Evolutionary conservation across 768 basidiomycete genomes (phyloP).

Genomic region (Naganishia vaughanmartiniae): DNA sequence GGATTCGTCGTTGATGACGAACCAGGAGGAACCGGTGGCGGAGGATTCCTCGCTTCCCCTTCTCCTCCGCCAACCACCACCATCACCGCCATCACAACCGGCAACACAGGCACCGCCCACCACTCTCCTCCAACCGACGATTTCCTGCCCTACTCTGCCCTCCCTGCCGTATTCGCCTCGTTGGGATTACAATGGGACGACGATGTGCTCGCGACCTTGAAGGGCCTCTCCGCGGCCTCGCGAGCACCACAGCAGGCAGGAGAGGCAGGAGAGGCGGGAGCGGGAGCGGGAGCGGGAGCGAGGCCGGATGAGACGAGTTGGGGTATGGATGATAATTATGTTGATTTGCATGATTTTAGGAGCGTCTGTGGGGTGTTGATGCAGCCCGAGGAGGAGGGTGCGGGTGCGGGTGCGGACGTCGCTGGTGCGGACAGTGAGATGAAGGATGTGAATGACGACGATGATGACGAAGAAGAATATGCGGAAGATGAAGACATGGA

Average conservation of each 20-base stretch:
- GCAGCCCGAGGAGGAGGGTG: conserved; percentile 35
- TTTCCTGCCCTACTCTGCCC: conserved; percentile 37
- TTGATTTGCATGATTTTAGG: conserved; percentile 43
- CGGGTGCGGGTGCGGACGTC: conserved; percentile 5
- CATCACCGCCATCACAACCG: background rate
- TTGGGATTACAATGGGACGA: conserved; percentile 46
- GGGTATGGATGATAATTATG: conserved; percentile 13
- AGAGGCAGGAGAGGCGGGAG: conserved; percentile 1
- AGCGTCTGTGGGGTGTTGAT: conserved; percentile 50
- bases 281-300: too few species aligned
- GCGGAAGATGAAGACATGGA: conserved; percentile 34
- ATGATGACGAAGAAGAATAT: conserved; percentile 32
- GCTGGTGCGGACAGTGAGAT: background rate
- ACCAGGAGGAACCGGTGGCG: conserved; percentile 26
- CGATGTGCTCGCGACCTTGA: conserved; percentile 47
- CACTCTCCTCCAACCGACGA: background rate
- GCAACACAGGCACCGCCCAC: conserved; percentile 10
- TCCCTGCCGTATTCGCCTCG: conserved; percentile 41
- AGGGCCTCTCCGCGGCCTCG: conserved; percentile 20
- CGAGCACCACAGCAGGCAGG: conserved; percentile 27
- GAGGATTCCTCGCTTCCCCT: conserved; percentile 32
- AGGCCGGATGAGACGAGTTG: conserved; percentile 1
- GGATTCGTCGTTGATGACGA: conserved; percentile 36
- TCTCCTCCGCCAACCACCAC: background rate
- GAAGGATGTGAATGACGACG: conserved; percentile 32